Evolutionary conservation across 768 basidiomycete genomes (phyloP), one percentile per base, ranked within the genome.

Genomic region (Suillus paluster): DNA sequence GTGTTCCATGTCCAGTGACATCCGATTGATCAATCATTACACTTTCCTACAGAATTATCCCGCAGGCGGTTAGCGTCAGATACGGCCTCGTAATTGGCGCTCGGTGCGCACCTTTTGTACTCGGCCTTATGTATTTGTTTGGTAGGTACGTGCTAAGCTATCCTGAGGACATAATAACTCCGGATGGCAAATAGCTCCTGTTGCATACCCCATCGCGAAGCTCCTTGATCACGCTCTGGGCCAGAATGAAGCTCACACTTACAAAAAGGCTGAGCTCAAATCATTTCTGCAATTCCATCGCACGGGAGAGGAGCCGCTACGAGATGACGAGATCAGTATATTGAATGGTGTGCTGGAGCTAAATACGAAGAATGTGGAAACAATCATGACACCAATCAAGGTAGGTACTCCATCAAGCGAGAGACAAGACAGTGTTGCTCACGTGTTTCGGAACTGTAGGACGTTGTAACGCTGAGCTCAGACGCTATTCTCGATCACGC

Each of bases 51-150:
- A 88, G 87, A 68, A 82, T 90, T 67, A 89, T 86, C 49, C 83
- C 83, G 21, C 83, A 97, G 83, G 85, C 91, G 74, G 84, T 92
- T 60, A 87, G 92, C 71, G 82, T 84, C 11, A 83, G 92, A 41
- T 89, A 94, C 72, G 94, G 94, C 55, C 84, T 95, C 17, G 75
- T 84, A 3, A 88, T 96, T 61, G 94, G 94, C 17, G 92, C 93
- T 0, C 80, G 77, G 21, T 92, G 91, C 61, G 86, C 90, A 0
- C 91, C 90, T 0, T 81, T 94, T 62, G 92, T 95, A 5, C 81
- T 89, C 8, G 74, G 70, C 9, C 75, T 94, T 61, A 94, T 95
- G 91, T 89, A 86, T 70, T 67, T 90, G 41, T 79, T 84, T 65
- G 75, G 80, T 75, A 57, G 14, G 71, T 33, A 0, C 30, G 46